Evolutionary conservation across 1,139 yeast species (phyloP), one percentile per base, ranked within the genome.

Genomic region (Yamadazyma spencermartinsiae): DNA sequence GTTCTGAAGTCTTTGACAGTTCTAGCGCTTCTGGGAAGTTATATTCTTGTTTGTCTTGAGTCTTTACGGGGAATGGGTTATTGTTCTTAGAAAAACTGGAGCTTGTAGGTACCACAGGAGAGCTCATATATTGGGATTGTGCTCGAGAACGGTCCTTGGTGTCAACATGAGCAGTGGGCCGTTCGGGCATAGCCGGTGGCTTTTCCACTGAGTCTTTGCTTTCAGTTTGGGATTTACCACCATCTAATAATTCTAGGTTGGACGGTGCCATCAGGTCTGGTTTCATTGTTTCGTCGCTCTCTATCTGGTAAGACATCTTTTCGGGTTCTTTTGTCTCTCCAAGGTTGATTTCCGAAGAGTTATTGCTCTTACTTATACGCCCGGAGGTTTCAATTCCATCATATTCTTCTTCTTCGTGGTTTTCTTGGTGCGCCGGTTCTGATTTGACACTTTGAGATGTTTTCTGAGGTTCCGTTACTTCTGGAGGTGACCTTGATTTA

Each of bases 401-500:
- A 8, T 21, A 36, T 13, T 20, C 38, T 6, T 23, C 36, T 1
- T 23, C 34, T 5, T 34, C 35, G 11, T 10, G 32, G n/a, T 37
- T 25, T 2, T 13, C 17, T 2, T 19, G 29, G 15, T 24, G 23
- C 2, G 35, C 36, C 18, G 48, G 44, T 34, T 51, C 54, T 9
- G 50, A 43, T 20, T 44, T 48, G 4, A 44, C 37, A 34, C 53
- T 51, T 31, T 52, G 52, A 17, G 49, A 34, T 1, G 47, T 42
- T 34, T 42, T 45, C 21, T 48, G 53, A 12, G 34, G 34, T 12
- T 14, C 19, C 12, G 19, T 4, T n/a, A 10, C 32, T 8, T 46
- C 49, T 21, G 28, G 26, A 7, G 53, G 49, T 1, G 52, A 42
- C 28, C 48, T 40, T 2, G 52, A 43, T 29, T 48, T 47, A 1